These are phyloP conservation scores for Cucumis sativus DNA, from an alignment of 306 rosid genomes.

Conservation along the genomic window DNA sequence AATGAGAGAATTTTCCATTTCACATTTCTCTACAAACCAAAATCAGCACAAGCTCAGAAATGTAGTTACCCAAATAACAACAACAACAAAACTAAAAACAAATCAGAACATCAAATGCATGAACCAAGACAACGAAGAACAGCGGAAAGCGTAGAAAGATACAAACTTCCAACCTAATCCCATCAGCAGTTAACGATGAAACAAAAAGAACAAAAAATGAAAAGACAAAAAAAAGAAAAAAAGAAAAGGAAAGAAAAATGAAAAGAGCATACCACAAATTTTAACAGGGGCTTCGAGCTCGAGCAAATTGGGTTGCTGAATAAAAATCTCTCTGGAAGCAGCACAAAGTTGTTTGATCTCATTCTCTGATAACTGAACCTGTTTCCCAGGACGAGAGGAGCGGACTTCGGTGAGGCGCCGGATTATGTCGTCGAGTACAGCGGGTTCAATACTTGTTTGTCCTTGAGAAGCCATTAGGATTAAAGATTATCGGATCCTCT, in stretches of 20 bases:
- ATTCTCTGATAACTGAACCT: slow-evolving; percentile 77
- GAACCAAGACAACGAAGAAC: background rate
- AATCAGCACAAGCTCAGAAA: too few relatives aligned
- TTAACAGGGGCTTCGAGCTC: slow-evolving; percentile 96
- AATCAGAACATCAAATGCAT: background rate
- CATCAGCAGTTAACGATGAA: background rate
- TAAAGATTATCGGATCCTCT: slow-evolving; percentile 6
- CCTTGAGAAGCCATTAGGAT: slow-evolving; percentile 42
- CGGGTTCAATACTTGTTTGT: slow-evolving; percentile 54
- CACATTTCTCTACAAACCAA: too few relatives aligned
- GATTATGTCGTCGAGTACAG: slow-evolving; percentile 76
- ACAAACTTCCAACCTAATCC: background rate
- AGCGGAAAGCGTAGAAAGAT: background rate
- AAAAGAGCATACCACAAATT: slow-evolving; percentile 53
- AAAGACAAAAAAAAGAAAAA: too few relatives aligned
- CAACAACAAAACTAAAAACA: background rate
- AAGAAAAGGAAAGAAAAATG: background rate
- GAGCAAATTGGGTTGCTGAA: slow-evolving; percentile 75
- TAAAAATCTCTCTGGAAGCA: slow-evolving; percentile 68
- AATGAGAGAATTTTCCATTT: background rate
- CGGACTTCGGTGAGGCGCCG: slow-evolving; percentile 74
- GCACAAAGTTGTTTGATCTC: slow-evolving; percentile 89
- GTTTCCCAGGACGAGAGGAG: slow-evolving; percentile 70
- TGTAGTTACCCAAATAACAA: background rate
- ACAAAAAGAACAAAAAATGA: background rate